Conservation (phyloP, 2,329 filamentous ascomycete genomes). For the Laburnicola sp. region DNA sequence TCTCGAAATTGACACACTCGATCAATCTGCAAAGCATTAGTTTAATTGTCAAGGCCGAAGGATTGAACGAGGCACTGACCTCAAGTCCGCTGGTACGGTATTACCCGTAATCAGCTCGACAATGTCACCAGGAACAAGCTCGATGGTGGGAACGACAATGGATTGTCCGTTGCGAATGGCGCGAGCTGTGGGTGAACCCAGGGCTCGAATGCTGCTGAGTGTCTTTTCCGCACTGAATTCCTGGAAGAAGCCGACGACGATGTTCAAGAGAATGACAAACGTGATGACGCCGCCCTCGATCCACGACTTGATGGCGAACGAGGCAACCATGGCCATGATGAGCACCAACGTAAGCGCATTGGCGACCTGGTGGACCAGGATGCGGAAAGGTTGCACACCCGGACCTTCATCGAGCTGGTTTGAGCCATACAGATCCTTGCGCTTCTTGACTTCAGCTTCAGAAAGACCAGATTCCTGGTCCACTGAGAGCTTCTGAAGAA, state of each 20-base stretch:
- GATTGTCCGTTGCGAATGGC: conserved; percentile 58
- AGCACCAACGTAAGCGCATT: conserved; percentile 74
- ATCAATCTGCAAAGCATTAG: conserved; percentile 45
- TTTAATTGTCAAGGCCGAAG: neutral
- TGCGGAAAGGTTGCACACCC: conserved; percentile 72
- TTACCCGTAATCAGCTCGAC: conserved; percentile 65
- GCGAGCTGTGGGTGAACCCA: conserved; percentile 51
- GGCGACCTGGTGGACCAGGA: conserved; percentile 71
- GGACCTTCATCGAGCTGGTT: conserved; percentile 75
- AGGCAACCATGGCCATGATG: conserved; percentile 52
- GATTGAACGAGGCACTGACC: conserved; percentile 32
- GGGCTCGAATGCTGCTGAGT: conserved; percentile 50
- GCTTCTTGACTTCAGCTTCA: conserved; percentile 57
- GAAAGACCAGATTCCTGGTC: conserved; percentile 69
- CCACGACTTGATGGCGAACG: conserved; percentile 50
- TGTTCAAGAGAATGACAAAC: conserved; percentile 51
- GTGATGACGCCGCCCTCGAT: conserved; percentile 54
- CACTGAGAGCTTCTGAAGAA: conserved; percentile 62
- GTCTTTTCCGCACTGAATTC: conserved; percentile 54
- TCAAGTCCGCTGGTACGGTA: conserved; percentile 69
- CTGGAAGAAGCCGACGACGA: conserved; percentile 52
- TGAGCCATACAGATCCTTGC: conserved; percentile 56
- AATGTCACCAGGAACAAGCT: conserved; percentile 68
- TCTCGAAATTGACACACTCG: conserved; percentile 72
- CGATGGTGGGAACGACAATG: conserved; percentile 56